These are phyloP conservation scores for Dactylellina haptotyla DNA, from an alignment of 2,329 filamentous ascomycete species.

Conservation along the genomic window DNA sequence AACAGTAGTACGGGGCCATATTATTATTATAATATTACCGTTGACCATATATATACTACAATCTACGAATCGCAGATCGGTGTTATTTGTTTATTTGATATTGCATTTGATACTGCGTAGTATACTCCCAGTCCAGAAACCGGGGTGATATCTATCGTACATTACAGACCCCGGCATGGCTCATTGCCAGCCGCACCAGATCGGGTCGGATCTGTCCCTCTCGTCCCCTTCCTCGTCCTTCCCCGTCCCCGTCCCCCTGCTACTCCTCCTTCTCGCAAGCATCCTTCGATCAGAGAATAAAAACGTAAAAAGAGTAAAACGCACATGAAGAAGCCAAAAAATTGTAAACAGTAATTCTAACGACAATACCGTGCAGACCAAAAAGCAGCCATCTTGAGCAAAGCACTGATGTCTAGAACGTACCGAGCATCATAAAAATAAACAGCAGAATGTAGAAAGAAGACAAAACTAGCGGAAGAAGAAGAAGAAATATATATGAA, in stretches of 20 bases:
- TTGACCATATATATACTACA: too few species aligned
- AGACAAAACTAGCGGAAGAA: background rate
- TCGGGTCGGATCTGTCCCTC: background rate
- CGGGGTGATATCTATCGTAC: slow-evolving; percentile 24
- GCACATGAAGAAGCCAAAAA: background rate
- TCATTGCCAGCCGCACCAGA: background rate
- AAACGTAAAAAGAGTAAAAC: slow-evolving; percentile 2
- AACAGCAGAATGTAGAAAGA: background rate
- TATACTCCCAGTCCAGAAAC: background rate
- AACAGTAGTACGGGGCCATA: too few species aligned
- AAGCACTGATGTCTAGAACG: slow-evolving; percentile 34
- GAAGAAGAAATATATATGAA: background rate
- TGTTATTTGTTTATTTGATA: background rate
- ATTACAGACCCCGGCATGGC: slow-evolving; percentile 1
- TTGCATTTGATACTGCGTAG: background rate
- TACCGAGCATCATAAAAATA: background rate
- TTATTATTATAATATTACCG: too few species aligned
- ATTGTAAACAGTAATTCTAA: slow-evolving; percentile 8
- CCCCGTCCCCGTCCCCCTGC: too few species aligned
- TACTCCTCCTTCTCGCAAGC: background rate
- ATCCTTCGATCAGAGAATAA: background rate
- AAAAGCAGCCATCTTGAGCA: background rate
- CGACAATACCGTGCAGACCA: slow-evolving; percentile 3
- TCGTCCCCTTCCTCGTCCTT: background rate
- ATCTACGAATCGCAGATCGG: too few species aligned